These are phyloP conservation scores for Penicillium sp. DNA, from an alignment of 2,329 filamentous ascomycete genomes.

Conservation along the genomic window DNA sequence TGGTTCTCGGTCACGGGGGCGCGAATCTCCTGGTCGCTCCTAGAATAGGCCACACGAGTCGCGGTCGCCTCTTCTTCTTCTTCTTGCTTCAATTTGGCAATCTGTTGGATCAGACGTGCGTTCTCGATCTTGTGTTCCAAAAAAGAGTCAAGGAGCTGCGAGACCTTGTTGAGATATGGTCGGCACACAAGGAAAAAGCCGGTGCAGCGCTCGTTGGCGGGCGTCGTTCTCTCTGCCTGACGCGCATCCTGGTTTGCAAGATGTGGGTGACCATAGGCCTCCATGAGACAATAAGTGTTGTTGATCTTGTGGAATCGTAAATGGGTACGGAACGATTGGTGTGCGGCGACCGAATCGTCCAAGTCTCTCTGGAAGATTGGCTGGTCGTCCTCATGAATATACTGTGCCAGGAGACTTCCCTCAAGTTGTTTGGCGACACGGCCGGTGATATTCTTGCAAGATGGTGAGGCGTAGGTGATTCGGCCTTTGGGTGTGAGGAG, in stretches of 20 bases:
- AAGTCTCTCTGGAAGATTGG: constrained; percentile 82
- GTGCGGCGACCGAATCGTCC: constrained; percentile 81
- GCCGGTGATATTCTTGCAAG: constrained; percentile 71
- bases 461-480: constrained; percentile 83
- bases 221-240: constrained; percentile 60
- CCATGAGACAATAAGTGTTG: constrained; percentile 74
- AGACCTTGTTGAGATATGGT: constrained; percentile 85
- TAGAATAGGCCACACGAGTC: constrained; percentile 57
- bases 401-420: constrained; percentile 74
- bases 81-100: constrained; percentile 80
- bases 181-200: constrained; percentile 93
- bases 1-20: neutral
- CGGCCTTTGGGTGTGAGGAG: constrained; percentile 82
- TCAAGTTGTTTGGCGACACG: constrained; percentile 69
- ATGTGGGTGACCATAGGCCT: constrained; percentile 90
- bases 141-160: constrained; percentile 83
- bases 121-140: constrained; percentile 97
- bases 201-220: constrained; percentile 69
- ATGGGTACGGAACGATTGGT: constrained; percentile 78
- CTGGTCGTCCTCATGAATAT: constrained; percentile 82
- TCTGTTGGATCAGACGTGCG: constrained; percentile 78
- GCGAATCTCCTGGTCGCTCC: constrained; percentile 1
- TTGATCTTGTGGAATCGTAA: constrained; percentile 79
- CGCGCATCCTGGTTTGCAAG: constrained; percentile 66
- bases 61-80: constrained; percentile 77